Percentiles rank a stretch among this genome's conserved stretches.
Conservation (phyloP, 2,329 filamentous ascomycete genomes). For the Apiospora kogelbergensis region DNA sequence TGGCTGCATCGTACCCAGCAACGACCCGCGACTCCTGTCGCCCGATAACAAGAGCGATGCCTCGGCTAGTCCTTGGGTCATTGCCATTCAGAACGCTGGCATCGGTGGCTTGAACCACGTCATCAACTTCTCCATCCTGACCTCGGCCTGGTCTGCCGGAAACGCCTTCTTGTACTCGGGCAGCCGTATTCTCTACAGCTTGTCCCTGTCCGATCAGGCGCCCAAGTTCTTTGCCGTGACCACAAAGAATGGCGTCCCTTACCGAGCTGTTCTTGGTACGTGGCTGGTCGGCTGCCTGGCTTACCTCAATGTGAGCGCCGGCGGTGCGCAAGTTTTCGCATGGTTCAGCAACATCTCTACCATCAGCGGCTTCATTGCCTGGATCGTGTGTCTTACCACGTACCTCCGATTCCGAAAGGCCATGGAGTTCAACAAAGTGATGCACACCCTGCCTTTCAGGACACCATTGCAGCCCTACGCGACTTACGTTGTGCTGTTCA, state of each 20-base stretch:
- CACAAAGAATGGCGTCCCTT: slow-evolving; percentile 62
- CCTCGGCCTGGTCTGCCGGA: slow-evolving; percentile 63
- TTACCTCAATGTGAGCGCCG: slow-evolving; percentile 67
- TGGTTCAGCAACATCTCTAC: slow-evolving; percentile 74
- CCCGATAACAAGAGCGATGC: slow-evolving; percentile 52
- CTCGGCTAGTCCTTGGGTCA: slow-evolving; percentile 62
- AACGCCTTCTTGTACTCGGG: slow-evolving; percentile 66
- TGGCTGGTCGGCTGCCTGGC: slow-evolving; percentile 63
- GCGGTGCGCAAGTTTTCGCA: slow-evolving; percentile 63
- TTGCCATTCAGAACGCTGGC: slow-evolving; percentile 65
- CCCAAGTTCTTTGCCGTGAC: slow-evolving; percentile 61
- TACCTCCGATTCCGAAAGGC: slow-evolving; percentile 61
- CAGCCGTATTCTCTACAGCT: slow-evolving; percentile 68
- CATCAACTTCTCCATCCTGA: slow-evolving; percentile 68
- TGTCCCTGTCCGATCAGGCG: slow-evolving; percentile 66
- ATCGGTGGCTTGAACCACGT: slow-evolving; percentile 64
- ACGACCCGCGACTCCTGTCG: slow-evolving; percentile 60
- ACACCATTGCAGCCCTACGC: slow-evolving; percentile 62
- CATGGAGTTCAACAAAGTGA: slow-evolving; percentile 51
- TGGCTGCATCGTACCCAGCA: slow-evolving; percentile 62
- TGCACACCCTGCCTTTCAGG: slow-evolving; percentile 50
- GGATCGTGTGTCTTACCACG: slow-evolving; percentile 58
- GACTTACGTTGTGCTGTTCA: slow-evolving; percentile 57
- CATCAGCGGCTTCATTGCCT: slow-evolving; percentile 59
- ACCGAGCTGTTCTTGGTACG: slow-evolving; percentile 52